Evolutionary conservation across 2,329 filamentous ascomycete species (phyloP).

Genomic region (Dactylonectria macrodidyma): DNA sequence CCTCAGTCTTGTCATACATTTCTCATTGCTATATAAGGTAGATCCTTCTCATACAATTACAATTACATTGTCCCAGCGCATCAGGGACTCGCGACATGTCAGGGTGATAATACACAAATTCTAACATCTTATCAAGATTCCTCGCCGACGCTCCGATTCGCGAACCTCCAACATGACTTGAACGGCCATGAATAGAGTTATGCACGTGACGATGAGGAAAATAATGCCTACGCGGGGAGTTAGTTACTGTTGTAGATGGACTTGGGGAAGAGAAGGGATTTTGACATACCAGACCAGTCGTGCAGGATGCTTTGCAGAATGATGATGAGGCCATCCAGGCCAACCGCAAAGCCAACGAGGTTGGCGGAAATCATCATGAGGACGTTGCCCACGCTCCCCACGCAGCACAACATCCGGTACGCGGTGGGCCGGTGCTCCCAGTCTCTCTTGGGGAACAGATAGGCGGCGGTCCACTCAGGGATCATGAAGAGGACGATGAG

Average conservation of each 20-base stretch:
- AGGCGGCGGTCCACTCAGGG: constrained; percentile 82
- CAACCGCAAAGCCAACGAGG: constrained; percentile 93
- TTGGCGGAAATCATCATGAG: constrained; percentile 98
- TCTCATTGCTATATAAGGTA: constrained; percentile 26
- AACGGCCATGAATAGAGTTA: constrained; percentile 84
- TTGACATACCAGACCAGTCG: constrained; percentile 76
- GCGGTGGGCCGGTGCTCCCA: constrained; percentile 79
- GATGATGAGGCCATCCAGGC: constrained; percentile 86
- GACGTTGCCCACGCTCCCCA: constrained; percentile 86
- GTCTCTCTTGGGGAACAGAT: constrained; percentile 79
- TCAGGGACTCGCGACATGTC: constrained; percentile 10
- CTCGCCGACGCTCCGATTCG: constrained; percentile 85
- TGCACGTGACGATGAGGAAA: constrained; percentile 81
- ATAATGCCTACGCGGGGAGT: constrained; percentile 67
- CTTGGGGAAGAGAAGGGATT: background rate
- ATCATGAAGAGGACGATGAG: constrained; percentile 94
- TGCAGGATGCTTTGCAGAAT: constrained; percentile 83
- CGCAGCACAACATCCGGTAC: constrained; percentile 85
- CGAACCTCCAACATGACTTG: constrained; percentile 98
- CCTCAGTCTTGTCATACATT: constrained; percentile 11
- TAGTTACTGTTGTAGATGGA: constrained; percentile 28
- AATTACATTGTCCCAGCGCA: constrained; percentile 32
- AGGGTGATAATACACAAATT: background rate
- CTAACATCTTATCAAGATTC: constrained; percentile 87
- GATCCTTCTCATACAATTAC: constrained; percentile 31